These are phyloP conservation scores for Boletus patriciae DNA, from an alignment of 768 basidiomycete species.

Conservation along the genomic window DNA sequence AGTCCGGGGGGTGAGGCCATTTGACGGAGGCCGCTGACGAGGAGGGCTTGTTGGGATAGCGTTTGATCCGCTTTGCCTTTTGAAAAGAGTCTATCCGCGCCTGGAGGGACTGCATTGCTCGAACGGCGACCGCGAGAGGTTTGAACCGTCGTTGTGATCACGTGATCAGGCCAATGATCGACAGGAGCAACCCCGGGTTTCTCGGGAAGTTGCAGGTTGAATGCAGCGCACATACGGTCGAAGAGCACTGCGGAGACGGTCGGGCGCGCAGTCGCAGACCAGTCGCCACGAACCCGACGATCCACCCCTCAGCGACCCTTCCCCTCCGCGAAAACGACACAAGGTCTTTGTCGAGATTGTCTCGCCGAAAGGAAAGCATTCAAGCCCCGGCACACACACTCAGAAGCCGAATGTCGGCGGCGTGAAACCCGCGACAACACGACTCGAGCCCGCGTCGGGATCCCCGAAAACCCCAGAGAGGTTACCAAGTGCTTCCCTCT, in stretches of 20 bases:
- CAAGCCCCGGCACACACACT: not conserved
- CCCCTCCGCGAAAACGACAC: constrained; percentile 31
- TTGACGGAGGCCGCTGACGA: constrained; percentile 49
- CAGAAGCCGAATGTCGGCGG: not conserved
- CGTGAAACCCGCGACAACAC: not conserved
- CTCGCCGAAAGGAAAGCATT: constrained; percentile 3
- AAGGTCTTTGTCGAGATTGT: constrained; percentile 35
- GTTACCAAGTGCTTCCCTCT: constrained; percentile 40
- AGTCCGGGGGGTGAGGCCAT: constrained; percentile 75
- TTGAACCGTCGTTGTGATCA: not conserved
- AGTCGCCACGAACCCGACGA: not conserved
- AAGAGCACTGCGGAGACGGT: constrained; percentile 20
- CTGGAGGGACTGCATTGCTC: constrained; percentile 49
- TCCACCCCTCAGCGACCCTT: not conserved
- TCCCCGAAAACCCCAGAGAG: constrained; percentile 11
- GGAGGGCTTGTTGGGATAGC: constrained; percentile 45
- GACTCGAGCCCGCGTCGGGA: not conserved
- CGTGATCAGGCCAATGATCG: constrained; percentile 10
- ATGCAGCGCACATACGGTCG: constrained; percentile 41
- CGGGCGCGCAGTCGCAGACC: not conserved
- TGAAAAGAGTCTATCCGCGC: constrained; percentile 67
- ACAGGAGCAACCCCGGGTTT: not conserved
- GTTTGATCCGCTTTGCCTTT: constrained; percentile 60
- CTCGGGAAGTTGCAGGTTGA: not conserved
- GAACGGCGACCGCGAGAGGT: not conserved